Base-by-base conservation (phyloP, 352 stramenopile species). In the Pythium grandisporangium region DNA sequence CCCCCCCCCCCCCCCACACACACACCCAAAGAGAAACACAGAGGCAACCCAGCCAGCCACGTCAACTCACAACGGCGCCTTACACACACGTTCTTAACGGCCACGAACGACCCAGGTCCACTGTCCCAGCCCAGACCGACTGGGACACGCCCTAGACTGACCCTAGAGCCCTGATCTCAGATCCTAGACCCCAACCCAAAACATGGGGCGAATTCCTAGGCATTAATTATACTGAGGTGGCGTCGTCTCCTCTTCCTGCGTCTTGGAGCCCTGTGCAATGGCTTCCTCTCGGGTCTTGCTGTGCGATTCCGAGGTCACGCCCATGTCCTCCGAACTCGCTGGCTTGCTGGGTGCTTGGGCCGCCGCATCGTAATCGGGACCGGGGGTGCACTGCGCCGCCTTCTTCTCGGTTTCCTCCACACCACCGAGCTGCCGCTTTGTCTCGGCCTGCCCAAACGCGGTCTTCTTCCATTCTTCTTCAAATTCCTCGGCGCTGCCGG, bases 191-290 rank as follows among this genome's bases (percentile, higher is more conserved):
- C n/a, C n/a, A n/a, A n/a, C n/a, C n/a, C 27, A 32, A 14, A 14
- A 8, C 10, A 32, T 32, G 8, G 27, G 8, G 10, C 27, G 27
- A 14, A 32, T 14, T 1, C 27, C 48, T 41, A 55, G 29, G 53
- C 27, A 5, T 44, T 38, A 53, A 20, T 30, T 53, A 35, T 61
- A 81, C 17, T 53, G 37, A 2, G 58, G 66, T 2, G 51, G 72
- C 22, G 75, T 88, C 23, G 75, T 88, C 47, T 88, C 71, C 32
- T 85, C 71, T 35, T 75, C 67, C 53, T 85, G 71, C 0, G 13
- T 66, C 57, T 80, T 82, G 11, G 72, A 54, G 29, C 62, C 74
- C 27, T 75, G 42, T 12, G 71, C 50, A 43, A 86, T 89, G 5
- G 60, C 68, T 16, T 86, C 55, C 11, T 69, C 56, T 3, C 75